Base-by-base conservation (phyloP, 169 alveolate genomes). In the Plasmodium knowlesi region DNA sequence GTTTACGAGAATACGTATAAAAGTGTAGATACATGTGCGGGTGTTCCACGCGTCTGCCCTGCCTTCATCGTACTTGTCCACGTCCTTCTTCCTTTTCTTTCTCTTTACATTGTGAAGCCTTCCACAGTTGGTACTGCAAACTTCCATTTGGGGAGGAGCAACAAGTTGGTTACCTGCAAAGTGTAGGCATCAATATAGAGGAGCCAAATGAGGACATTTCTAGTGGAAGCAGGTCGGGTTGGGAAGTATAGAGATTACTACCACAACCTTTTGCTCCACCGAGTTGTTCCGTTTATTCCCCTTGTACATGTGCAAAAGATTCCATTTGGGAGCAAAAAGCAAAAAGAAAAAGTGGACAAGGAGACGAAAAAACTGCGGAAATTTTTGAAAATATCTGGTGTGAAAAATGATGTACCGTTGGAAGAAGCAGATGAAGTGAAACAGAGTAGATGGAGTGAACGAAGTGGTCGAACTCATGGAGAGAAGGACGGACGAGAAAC, bases 321-420 rank as follows among this genome's bases (percentile, higher is more conserved):
- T 2, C n/a, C 50, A 25, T 89, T 89, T 80, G 94, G 94, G n/a
- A 89, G 94, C 19, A 89, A 89, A 89, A 89, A 89, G 53, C 53
- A 86, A 61, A 86, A 86, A 50, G 94, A 89, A 41, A 89, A 89
- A 81, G 53, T 30, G 37, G 91, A 67, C 41, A 89, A 89, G 22
- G 94, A 89, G 73, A 80, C 89, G 39, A 89, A 89, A 57, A 89
- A 89, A 30, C 16, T 89, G 41, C 82, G 94, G 2, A 89, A 80
- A 10, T 79, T 89, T 37, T 81, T 89, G 30, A 89, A 89, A 89
- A 89, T 89, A 8, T 89, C 94, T 12, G 74, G 73, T 43, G 67
- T 37, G 25, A 46, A 70, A 61, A 78, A 61, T 89, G 70, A 80
- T 5, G 94, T 34, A 16, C 41, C 1, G 28, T 78, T 25, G 61